These are phyloP conservation scores for Alternaria angustiovoidea DNA, from an alignment of 2,329 filamentous ascomycete species.

Conservation along the genomic window DNA sequence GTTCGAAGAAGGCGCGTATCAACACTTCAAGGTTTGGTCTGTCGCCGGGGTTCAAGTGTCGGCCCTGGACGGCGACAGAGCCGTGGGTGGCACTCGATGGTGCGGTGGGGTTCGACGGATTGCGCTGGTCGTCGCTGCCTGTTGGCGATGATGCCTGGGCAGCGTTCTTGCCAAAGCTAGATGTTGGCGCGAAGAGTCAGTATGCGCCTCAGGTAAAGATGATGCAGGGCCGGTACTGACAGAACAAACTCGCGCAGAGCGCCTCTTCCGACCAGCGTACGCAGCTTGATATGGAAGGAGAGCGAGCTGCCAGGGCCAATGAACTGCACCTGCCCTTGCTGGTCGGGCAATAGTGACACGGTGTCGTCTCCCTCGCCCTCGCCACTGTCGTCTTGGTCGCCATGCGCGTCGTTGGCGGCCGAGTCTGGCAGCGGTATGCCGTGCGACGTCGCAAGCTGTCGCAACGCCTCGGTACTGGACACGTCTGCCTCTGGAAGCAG, in stretches of 20 bases:
- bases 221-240: not conserved
- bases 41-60: constrained; percentile 19
- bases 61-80: constrained; percentile 21
- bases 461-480: constrained; percentile 54
- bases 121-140: constrained; percentile 21
- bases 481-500: constrained; percentile 55
- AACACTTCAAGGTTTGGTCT: constrained; percentile 45
- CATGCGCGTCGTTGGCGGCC: constrained; percentile 21
- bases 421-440: constrained; percentile 51
- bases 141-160: constrained; percentile 39
- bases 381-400: constrained; percentile 27
- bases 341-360: constrained; percentile 51
- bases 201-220: not conserved
- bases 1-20: constrained; percentile 53
- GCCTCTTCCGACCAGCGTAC: constrained; percentile 48
- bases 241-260: constrained; percentile 49
- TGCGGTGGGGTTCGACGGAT: constrained; percentile 31
- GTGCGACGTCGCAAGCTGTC: constrained; percentile 49
- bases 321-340: constrained; percentile 56
- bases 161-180: constrained; percentile 51
- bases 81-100: not conserved
- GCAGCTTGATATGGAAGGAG: constrained; percentile 54
- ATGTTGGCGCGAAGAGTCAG: not conserved
- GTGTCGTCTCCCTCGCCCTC: constrained; percentile 46
- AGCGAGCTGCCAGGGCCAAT: constrained; percentile 56